Conservation (phyloP, 148 eudicot genomes). For the Pharnaceum exiguum region DNA sequence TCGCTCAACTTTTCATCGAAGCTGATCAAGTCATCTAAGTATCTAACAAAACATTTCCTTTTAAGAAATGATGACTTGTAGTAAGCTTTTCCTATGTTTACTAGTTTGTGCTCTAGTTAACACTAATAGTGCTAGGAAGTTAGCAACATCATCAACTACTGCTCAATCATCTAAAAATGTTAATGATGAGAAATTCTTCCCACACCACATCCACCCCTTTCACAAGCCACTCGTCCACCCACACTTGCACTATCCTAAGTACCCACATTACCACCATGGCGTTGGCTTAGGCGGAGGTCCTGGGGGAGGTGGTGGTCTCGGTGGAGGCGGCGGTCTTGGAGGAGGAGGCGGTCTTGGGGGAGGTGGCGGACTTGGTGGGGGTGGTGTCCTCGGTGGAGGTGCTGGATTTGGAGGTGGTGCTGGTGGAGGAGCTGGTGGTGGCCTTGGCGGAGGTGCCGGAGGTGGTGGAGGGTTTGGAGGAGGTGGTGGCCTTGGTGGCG, state of each 20-base stretch:
- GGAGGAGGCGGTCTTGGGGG: neutral
- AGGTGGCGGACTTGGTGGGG: constrained; percentile 4
- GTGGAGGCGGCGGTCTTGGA: neutral
- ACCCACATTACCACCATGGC: too few species aligned
- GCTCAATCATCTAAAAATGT: neutral
- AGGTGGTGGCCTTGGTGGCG: constrained; percentile 18
- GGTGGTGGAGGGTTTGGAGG: constrained; percentile 16
- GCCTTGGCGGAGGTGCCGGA: constrained; percentile 10
- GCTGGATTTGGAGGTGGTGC: constrained; percentile 17
- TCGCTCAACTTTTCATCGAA: constrained; percentile 15
- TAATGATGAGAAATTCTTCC: constrained; percentile 20
- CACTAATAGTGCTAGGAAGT: constrained; percentile 21
- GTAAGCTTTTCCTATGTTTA: constrained; percentile 18
- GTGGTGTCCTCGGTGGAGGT: constrained; percentile 16
- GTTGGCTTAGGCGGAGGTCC: constrained; percentile 18
- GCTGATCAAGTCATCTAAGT: constrained; percentile 15
- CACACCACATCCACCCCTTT: too few species aligned
- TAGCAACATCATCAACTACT: neutral
- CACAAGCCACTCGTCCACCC: too few species aligned
- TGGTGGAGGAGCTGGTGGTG: constrained; percentile 12
- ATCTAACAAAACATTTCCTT: neutral
- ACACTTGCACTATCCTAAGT: too few species aligned
- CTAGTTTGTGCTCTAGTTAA: constrained; percentile 22
- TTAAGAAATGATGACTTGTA: constrained; percentile 3
- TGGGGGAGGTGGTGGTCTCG: neutral